Percentiles rank a stretch among this genome's conserved stretches.
phyloP scores from a whole-genome alignment of 202 grass and related monocot genomes.

The Setaria italica region DNA sequence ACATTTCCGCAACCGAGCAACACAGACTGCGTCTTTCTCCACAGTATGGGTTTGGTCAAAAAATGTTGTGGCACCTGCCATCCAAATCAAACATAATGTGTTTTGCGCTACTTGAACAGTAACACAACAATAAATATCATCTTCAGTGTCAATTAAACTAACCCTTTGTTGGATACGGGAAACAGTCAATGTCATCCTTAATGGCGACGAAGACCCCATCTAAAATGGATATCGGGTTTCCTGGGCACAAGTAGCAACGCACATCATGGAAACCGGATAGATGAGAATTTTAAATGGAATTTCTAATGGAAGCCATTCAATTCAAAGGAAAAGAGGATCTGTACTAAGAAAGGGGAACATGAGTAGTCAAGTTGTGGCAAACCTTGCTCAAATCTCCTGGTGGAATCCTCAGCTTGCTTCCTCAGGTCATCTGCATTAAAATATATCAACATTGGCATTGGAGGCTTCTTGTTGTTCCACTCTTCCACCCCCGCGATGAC shows the following conservation, averaged over 20 bases:
- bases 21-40: conserved; percentile 72
- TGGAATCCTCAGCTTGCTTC: conserved; percentile 87
- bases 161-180: conserved; percentile 90
- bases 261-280: neutral
- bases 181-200: conserved; percentile 95
- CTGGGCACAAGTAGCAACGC: conserved; percentile 48
- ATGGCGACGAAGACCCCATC: conserved; percentile 91
- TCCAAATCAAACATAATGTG: conserved; percentile 30
- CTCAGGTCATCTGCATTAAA: conserved; percentile 75
- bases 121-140: conserved; percentile 13
- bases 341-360: conserved; percentile 4
- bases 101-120: neutral
- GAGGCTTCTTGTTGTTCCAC: conserved; percentile 66
- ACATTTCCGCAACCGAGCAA: conserved; percentile 84
- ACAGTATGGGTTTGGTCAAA: conserved; percentile 70
- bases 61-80: conserved; percentile 82
- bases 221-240: conserved; percentile 74
- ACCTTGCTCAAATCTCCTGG: conserved; percentile 84
- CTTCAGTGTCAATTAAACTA: conserved; percentile 32
- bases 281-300: neutral
- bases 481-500: conserved; percentile 75
- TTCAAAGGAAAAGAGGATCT: neutral
- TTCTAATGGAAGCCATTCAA: neutral
- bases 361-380: conserved; percentile 3
- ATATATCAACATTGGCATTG: conserved; percentile 79